These are phyloP conservation scores for Ganoderma leucocontextum DNA, from an alignment of 1,284 basidiomycete genomes.

Conservation along the genomic window DNA sequence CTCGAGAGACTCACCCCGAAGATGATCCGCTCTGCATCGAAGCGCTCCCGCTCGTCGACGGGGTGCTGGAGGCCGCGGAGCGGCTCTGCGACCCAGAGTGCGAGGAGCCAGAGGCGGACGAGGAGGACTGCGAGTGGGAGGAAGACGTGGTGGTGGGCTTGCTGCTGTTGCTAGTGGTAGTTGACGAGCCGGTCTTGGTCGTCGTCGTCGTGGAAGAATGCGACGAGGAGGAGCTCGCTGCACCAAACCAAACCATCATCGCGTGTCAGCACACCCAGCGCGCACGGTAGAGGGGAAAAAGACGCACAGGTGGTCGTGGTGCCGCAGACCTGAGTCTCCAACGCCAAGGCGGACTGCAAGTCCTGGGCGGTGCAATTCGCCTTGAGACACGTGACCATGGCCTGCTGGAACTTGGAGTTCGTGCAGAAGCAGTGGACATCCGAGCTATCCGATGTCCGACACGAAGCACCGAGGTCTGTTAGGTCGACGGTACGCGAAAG, in stretches of 20 bases:
- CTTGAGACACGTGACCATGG: slow-evolving; percentile 21
- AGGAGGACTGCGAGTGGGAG: background rate
- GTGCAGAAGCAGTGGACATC: slow-evolving; percentile 30
- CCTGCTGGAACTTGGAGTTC: slow-evolving; percentile 25
- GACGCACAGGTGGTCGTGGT: background rate
- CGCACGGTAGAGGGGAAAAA: background rate
- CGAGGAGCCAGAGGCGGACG: background rate
- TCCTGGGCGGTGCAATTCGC: slow-evolving; percentile 25
- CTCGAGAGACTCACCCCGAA: background rate
- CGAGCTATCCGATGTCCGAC: slow-evolving; percentile 15
- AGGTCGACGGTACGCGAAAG: background rate
- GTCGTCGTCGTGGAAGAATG: background rate
- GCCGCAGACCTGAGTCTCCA: slow-evolving; percentile 3
- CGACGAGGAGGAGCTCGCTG: slow-evolving; percentile 1
- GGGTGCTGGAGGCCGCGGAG: background rate
- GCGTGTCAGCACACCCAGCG: background rate
- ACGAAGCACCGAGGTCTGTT: background rate
- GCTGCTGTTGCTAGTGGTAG: background rate
- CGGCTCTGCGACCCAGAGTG: background rate
- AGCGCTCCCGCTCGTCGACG: background rate
- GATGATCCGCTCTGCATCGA: background rate
- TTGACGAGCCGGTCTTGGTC: background rate
- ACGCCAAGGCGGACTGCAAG: slow-evolving; percentile 15
- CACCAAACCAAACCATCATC: background rate
- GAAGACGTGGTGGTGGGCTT: background rate